Percentiles rank a stretch among this genome's conserved stretches.
phyloP scores from a whole-genome alignment of 2,329 filamentous ascomycete species.

The Aspergillus ochraceus region DNA sequence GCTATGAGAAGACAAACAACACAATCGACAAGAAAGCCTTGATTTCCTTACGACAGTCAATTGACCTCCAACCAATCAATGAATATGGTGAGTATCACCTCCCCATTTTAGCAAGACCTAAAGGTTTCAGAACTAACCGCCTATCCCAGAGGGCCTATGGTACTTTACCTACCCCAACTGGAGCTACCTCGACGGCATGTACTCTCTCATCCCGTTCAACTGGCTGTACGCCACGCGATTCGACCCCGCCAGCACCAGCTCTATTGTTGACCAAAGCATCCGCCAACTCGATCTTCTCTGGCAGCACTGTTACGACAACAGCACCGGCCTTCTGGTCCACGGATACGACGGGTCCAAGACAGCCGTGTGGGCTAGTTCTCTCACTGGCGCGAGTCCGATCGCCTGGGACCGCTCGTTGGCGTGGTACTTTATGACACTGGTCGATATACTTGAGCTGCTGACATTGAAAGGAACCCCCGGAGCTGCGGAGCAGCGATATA shows the following conservation, averaged over 20 bases:
- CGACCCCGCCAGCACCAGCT: slow-evolving; percentile 38
- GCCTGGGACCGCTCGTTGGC: slow-evolving; percentile 58
- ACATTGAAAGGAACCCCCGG: neutral
- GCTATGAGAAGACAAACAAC: slow-evolving; percentile 15
- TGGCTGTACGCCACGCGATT: slow-evolving; percentile 27
- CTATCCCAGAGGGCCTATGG: slow-evolving; percentile 18
- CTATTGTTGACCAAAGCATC: slow-evolving; percentile 45
- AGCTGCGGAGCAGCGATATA: neutral
- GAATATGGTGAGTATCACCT: slow-evolving; percentile 8
- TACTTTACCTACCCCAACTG: slow-evolving; percentile 48
- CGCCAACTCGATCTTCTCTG: slow-evolving; percentile 51
- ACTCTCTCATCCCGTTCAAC: slow-evolving; percentile 34
- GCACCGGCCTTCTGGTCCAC: slow-evolving; percentile 51
- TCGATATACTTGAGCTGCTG: slow-evolving; percentile 50
- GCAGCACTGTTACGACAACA: slow-evolving; percentile 41
- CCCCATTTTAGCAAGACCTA: too few species aligned
- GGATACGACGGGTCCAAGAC: slow-evolving; percentile 54
- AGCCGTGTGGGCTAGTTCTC: slow-evolving; percentile 53
- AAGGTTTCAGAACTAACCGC: too few species aligned
- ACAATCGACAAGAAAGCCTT: slow-evolving; percentile 13
- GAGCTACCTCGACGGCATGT: slow-evolving; percentile 58
- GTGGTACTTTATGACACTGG: slow-evolving; percentile 56
- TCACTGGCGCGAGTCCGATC: slow-evolving; percentile 52
- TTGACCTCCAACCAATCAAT: slow-evolving; percentile 22
- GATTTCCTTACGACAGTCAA: slow-evolving; percentile 18